Base-by-base conservation (phyloP, 306 rosid species). In the Vigna hirtella region DNA sequence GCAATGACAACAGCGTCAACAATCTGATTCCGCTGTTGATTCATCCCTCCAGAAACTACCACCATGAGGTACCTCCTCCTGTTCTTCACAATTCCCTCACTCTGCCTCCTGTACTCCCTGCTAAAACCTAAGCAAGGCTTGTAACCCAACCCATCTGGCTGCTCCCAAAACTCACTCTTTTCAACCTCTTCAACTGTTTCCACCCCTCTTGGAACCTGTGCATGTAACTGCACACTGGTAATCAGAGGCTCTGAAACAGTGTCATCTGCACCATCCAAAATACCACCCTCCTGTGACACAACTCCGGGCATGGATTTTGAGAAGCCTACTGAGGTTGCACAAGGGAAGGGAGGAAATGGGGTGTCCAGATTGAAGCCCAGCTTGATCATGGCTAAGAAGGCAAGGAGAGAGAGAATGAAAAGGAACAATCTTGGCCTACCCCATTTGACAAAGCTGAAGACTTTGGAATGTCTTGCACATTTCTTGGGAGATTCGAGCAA, bases 1-100 rank as follows among this genome's bases (percentile, higher is more conserved):
- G 98, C 98, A 83, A 95, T 92, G 4, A 95, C 91, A 47, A 91
- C 98, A 59, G 98, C 98, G 74, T 95, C 98, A 42, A 95, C 98
- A 81, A 95, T 95, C 89, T 95, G 98, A 80, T 92, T 95, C 88
- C 97, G 88, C 76, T 95, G 98, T 83, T 92, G 98, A 85, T 95
- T 95, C 93, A 95, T 73, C 38, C 98, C 98, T 8, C 98, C 98
- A 22, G 97, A 85, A 76, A 93, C 97, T 34, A 95, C 98, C 57
- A 92, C 97, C 90, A 95, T 87, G n/a, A 95, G 83, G 55, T 92
- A 91, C 83, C 87, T 95, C 18, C 87, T 90, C 79, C 92, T 87
- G 42, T 79, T 81, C 52, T 57, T 84, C 51, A 95, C 81, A 65
- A 86, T 77, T 70, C 80, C 89, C 8, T 71, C 84, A 79, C 90